Percentiles rank a stretch among this genome's conserved stretches.
Conservation (phyloP, 2,329 filamentous ascomycete genomes). For the Trichoderma brevicompactum region DNA sequence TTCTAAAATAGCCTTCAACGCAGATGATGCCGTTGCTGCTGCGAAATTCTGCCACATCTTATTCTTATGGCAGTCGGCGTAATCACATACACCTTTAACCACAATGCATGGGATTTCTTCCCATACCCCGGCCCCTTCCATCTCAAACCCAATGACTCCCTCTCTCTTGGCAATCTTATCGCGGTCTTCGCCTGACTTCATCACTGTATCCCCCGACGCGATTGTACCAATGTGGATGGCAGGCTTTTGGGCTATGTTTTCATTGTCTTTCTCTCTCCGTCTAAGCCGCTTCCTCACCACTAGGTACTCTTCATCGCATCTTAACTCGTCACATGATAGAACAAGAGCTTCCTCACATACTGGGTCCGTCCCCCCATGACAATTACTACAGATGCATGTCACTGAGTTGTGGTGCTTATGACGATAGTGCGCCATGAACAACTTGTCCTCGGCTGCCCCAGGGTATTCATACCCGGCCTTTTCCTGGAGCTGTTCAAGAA, state of each 20-base stretch:
- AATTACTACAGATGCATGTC: slow-evolving; percentile 23
- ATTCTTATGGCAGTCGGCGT: slow-evolving; percentile 47
- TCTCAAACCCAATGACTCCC: slow-evolving; percentile 41
- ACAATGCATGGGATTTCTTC: slow-evolving; percentile 41
- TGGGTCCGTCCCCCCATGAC: neutral
- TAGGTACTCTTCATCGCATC: slow-evolving; percentile 1
- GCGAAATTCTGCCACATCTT: slow-evolving; percentile 45
- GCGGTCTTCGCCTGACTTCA: neutral
- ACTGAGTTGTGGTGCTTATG: slow-evolving; percentile 39
- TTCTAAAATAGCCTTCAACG: slow-evolving; percentile 11
- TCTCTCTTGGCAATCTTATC: slow-evolving; percentile 40
- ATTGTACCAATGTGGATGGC: neutral
- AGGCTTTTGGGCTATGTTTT: neutral
- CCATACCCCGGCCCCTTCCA: slow-evolving; percentile 42
- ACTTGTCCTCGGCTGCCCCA: slow-evolving; percentile 35
- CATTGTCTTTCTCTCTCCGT: neutral
- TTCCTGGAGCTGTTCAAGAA: slow-evolving; percentile 27
- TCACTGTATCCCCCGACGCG: neutral
- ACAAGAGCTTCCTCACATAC: slow-evolving; percentile 28
- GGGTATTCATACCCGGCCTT: slow-evolving; percentile 37
- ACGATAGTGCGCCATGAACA: slow-evolving; percentile 38
- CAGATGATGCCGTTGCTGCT: slow-evolving; percentile 40
- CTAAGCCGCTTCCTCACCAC: neutral
- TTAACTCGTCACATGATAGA: slow-evolving; percentile 26
- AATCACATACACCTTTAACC: slow-evolving; percentile 46